Base-by-base conservation (phyloP, 768 basidiomycete species). In the Leccinum subgranulosum region DNA sequence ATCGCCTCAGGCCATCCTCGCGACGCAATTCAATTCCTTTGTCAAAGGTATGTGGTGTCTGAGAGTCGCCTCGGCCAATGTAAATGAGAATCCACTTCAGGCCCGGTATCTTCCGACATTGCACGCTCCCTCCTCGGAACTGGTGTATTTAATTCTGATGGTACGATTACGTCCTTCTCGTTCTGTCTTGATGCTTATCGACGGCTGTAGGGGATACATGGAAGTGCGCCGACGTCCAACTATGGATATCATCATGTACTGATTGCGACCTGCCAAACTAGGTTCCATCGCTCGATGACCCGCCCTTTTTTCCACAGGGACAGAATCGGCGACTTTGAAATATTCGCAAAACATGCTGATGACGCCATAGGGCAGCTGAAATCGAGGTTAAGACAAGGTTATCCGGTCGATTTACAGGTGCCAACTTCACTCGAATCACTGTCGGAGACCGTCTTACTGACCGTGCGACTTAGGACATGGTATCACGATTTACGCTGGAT, bases 141-240 rank as follows among this genome's bases (percentile, higher is more conserved):
- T 6, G 85, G 85, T 0, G 83, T 86, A 0, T 85, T 86, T 70
- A 84, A 81, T 58, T 76, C 81, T 2, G 82, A 84, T 63, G 81
- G 84, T 78, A 62, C 51, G 52, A 2, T 15, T 12, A 14, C 19
- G 15, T 11, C 17, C 17, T 28, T 31, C 34, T 51, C 36, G 49
- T 29, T 41, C 12, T 31, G 27, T 8, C 21, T 46, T 23, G 19
- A 31, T 41, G 41, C 28, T 57, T 15, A 63, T 33, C 19, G 28
- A 17, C 15, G 1, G 39, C 25, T 60, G 41, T 51, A 81, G 81
- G 79, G 17, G 82, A 83, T 3, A 76, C 77, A 69, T 86, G 84
- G 84, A 86, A 84, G 79, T 84, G 53, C 45, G 71, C n/a, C 14
- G 51, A 19, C 28, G 14, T 1, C 4, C 11, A 23, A 19, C 39